phyloP scores from a whole-genome alignment of 2,329 filamentous ascomycete species.

The Xylaria sp. region DNA sequence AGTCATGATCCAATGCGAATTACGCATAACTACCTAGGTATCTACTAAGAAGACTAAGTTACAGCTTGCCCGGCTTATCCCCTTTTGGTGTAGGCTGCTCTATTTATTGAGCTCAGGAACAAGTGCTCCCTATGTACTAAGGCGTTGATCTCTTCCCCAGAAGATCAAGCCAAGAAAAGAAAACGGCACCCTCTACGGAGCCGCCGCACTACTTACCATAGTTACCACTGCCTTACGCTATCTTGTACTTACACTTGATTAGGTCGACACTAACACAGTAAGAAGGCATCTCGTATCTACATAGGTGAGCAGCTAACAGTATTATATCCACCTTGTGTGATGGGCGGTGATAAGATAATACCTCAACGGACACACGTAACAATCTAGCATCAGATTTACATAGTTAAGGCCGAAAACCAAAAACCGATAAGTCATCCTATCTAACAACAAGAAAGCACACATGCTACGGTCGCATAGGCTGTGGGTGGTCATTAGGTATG shows the following conservation, averaged over 20 bases:
- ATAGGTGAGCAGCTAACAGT: too few species aligned
- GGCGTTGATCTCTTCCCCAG: slow-evolving; percentile 1
- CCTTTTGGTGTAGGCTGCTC: slow-evolving; percentile 8
- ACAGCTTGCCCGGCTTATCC: neutral
- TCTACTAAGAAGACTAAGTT: neutral
- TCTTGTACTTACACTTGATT: neutral
- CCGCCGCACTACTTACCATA: neutral
- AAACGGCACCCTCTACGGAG: neutral
- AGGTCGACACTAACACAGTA: neutral
- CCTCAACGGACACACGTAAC: too few species aligned
- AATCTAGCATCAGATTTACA: too few species aligned
- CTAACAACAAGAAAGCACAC: neutral
- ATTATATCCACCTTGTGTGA: too few species aligned
- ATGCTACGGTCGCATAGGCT: neutral
- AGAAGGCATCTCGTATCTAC: neutral
- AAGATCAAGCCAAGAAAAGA: neutral
- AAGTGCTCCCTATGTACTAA: neutral
- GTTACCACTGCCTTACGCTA: neutral
- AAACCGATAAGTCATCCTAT: too few species aligned
- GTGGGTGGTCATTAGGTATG: neutral
- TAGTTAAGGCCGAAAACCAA: too few species aligned
- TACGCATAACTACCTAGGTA: neutral
- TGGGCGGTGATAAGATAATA: too few species aligned
- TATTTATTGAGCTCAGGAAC: slow-evolving; percentile 12
- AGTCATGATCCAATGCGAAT: neutral